Base-by-base conservation (phyloP, 1,139 yeast species). In the Lodderomyces jiufengensis region DNA sequence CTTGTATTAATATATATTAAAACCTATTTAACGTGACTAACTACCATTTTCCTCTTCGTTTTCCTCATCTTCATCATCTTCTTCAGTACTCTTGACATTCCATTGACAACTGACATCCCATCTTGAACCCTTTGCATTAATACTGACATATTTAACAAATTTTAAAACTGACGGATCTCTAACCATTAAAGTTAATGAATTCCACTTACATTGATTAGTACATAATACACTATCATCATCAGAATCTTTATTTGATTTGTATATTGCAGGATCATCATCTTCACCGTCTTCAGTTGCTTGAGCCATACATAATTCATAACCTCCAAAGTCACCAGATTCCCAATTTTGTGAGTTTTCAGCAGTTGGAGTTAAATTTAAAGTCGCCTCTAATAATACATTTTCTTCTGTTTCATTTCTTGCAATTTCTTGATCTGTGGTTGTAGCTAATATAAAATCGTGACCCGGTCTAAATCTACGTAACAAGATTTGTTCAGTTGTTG, bases 401-500 rank as follows among this genome's bases (percentile, higher is more conserved):
- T 74, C 70, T 7, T 52, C 54, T 3, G 47, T 36, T 22, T 59
- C 57, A 9, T 58, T 64, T 7, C 71, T 47, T 3, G 72, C 71
- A 24, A 66, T 41, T 14, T 70, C 61, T 30, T 69, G 64, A 30
- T 77, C 82, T 4, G 81, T 68, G 9, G 85, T 75, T 0, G 97
- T 86, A 1, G 98, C 98, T 34, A 94, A 67, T 3, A 92, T 90
- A 57, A 86, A 94, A 58, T 94, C 99, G 27, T 78, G 80, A 1
- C 97, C 98, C 0, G 97, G 98, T 49, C 98, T 76, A 63, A 94
- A 94, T 45, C 97, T 69, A 53, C 99, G 76, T 2, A 84, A 73
- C 27, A 88, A 54, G 2, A 84, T 63, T 47, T 84, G 85, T 41
- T 84, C 86, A 29, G 81, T 73, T 8, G 78, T 65, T 7, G 84